Evolutionary conservation across 2,329 filamentous ascomycete species (phyloP).

Genomic region (Colletotrichum filicis): DNA sequence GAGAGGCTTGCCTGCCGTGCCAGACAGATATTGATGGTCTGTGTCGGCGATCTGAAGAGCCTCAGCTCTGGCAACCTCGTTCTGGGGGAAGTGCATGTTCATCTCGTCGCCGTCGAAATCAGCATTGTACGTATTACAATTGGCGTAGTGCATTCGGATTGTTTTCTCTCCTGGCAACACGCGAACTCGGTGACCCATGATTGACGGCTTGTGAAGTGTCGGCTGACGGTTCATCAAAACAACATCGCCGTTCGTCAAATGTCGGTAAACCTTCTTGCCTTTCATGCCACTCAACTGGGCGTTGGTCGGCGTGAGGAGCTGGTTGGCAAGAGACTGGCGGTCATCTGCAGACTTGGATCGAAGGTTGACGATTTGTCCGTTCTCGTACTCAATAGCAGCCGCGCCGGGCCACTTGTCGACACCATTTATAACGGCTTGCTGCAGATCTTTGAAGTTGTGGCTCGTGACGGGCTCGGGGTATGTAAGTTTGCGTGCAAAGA

Average conservation of each 20-base stretch:
- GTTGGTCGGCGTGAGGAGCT: slow-evolving; percentile 86
- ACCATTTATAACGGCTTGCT: slow-evolving; percentile 95
- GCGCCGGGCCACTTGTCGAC: slow-evolving; percentile 95
- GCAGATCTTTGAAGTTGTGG: slow-evolving; percentile 95
- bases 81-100: slow-evolving; percentile 99
- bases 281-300: slow-evolving; percentile 78
- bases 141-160: slow-evolving; percentile 99
- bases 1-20: slow-evolving; percentile 91
- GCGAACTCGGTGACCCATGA: slow-evolving; percentile 96
- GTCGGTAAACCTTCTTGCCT: slow-evolving; percentile 96
- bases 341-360: slow-evolving; percentile 90
- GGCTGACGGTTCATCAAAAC: slow-evolving; percentile 99
- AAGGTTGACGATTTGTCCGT: slow-evolving; percentile 89
- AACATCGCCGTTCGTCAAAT: slow-evolving; percentile 95
- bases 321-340: slow-evolving; percentile 88
- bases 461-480: slow-evolving; percentile 98
- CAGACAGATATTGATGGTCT: slow-evolving; percentile 95
- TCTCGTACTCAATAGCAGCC: slow-evolving; percentile 93
- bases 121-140: slow-evolving; percentile 99
- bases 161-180: slow-evolving; percentile 96
- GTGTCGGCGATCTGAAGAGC: slow-evolving; percentile 94
- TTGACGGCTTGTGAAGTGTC: slow-evolving; percentile 97
- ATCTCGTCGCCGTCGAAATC: slow-evolving; percentile 99
- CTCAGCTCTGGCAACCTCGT: slow-evolving; percentile 92
- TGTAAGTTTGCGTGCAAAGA: slow-evolving; percentile 95